Base-by-base conservation (phyloP, 768 basidiomycete genomes). In the Fomitopsis pulvina region DNA sequence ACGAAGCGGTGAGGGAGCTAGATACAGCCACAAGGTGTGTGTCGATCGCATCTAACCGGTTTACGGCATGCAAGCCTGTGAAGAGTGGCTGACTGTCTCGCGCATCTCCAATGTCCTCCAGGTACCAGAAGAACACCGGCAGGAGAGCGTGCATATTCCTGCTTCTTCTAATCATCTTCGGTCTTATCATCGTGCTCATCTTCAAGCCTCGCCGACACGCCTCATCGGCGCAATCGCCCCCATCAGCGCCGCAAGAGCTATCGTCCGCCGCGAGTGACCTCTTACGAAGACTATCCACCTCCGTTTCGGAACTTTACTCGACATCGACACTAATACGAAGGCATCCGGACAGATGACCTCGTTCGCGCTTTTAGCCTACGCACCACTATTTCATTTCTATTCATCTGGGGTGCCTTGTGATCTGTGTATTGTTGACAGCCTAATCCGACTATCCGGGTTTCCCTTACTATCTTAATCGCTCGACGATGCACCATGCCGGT, bases 61-160 rank as follows among this genome's bases (percentile, higher is more conserved):
- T 47, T 45, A 20, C 12, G 32, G 21, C 41, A 27, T 29, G 26
- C 22, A 14, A 4, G 32, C 44, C 9, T 40, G 21, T 9, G 20
- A 42, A 37, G 34, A 37, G 34, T 18, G 3, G 25, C 48, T 47
- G 20, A 39, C 14, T 26, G 22, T 11, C 20, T 27, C 16, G 40
- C 39, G 12, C 40, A 8, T 27, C 21, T 26, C 9, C 21, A 3
- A 26, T 32, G 22, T 28, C 21, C 11, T 25, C 18, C 54, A 92
- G 91, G 56, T 95, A 97, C 69, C 96, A 99, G 71, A 85, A 85
- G 62, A 92, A 87, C 61, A 92, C 94, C 2, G 93, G 95, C 37
- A 79, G 91, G 61, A 78, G 95, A 68, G 85, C 87, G 65, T 92
- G 92, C 67, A 98, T 99, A 50, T 87, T 98, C 63, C 76, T 98